These are phyloP conservation scores for Pseudopithomyces maydicus DNA, from an alignment of 2,329 filamentous ascomycete genomes.

Conservation along the genomic window DNA sequence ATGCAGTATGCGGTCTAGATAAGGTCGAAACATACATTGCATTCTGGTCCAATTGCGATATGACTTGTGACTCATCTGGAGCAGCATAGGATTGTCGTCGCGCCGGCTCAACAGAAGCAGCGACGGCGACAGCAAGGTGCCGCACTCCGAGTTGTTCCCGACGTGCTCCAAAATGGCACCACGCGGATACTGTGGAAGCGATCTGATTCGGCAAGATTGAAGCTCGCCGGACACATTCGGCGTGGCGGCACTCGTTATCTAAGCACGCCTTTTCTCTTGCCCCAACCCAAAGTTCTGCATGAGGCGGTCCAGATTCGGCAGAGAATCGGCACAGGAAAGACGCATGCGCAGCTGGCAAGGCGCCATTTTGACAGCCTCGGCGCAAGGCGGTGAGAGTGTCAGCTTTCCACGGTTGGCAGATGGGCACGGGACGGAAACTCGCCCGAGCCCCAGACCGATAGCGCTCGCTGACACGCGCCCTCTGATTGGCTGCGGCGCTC, in stretches of 20 bases:
- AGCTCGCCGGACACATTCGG: not conserved
- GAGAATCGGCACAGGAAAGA: not conserved
- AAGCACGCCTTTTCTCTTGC: not conserved
- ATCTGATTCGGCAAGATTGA: not conserved
- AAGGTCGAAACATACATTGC: too few relatives aligned
- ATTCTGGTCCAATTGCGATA: too few relatives aligned
- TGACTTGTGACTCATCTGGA: too few relatives aligned
- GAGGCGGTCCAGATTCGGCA: too few relatives aligned
- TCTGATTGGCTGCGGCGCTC: not conserved
- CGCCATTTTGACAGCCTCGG: not conserved
- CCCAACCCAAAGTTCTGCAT: too few relatives aligned
- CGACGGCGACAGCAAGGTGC: not conserved
- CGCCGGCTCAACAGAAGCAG: not conserved
- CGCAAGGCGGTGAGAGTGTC: slow-evolving; percentile 6
- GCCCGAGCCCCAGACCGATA: slow-evolving; percentile 5
- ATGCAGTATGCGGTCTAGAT: too few relatives aligned
- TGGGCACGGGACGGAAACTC: slow-evolving; percentile 3
- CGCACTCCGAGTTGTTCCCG: too few relatives aligned
- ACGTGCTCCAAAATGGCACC: too few relatives aligned
- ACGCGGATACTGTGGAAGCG: not conserved
- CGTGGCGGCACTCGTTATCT: not conserved
- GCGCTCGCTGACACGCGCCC: slow-evolving; percentile 1
- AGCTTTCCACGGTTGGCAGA: slow-evolving; percentile 1
- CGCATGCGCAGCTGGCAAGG: not conserved
- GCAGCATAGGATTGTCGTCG: not conserved